These are phyloP conservation scores for Hortiboletus rubellus DNA, from an alignment of 1,284 basidiomycete species.

Conservation along the genomic window DNA sequence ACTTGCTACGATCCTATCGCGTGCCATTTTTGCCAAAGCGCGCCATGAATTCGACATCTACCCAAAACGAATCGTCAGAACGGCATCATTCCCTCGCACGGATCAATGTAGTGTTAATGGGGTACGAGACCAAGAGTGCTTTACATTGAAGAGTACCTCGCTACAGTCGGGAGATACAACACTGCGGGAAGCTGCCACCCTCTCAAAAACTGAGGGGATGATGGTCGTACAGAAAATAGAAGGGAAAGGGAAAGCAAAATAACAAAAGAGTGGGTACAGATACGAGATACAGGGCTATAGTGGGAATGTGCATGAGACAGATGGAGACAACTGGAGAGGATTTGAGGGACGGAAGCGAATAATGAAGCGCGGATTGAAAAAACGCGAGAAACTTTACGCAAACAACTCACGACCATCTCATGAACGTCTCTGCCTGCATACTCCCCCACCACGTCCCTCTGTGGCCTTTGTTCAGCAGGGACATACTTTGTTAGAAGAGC, in stretches of 20 bases:
- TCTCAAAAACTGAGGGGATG: slow-evolving; percentile 4
- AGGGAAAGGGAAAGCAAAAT: slow-evolving; percentile 27
- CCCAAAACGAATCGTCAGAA: slow-evolving; percentile 18
- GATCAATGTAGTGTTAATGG: background rate
- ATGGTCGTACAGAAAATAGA: slow-evolving; percentile 23
- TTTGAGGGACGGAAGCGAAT: slow-evolving; percentile 9
- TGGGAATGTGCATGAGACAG: slow-evolving; percentile 15
- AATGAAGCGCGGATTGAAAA: slow-evolving; percentile 10
- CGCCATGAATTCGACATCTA: slow-evolving; percentile 87
- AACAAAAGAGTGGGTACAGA: slow-evolving; percentile 26
- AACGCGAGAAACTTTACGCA: slow-evolving; percentile 15
- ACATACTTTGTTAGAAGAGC: slow-evolving; percentile 80
- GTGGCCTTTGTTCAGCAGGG: slow-evolving; percentile 69
- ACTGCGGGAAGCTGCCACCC: slow-evolving; percentile 17
- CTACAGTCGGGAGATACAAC: slow-evolving; percentile 27
- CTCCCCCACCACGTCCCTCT: slow-evolving; percentile 69
- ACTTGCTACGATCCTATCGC: slow-evolving; percentile 68
- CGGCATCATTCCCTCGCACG: background rate
- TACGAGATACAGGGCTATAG: slow-evolving; percentile 24
- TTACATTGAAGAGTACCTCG: slow-evolving; percentile 25
- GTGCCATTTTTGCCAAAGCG: slow-evolving; percentile 73
- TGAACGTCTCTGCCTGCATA: slow-evolving; percentile 71
- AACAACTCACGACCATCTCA: slow-evolving; percentile 66
- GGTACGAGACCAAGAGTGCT: background rate
- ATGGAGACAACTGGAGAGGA: slow-evolving; percentile 5